Evolutionary conservation across 2,329 filamentous ascomycete species (phyloP), one percentile per base, ranked within the genome.

Genomic region (Didymella lethalis): DNA sequence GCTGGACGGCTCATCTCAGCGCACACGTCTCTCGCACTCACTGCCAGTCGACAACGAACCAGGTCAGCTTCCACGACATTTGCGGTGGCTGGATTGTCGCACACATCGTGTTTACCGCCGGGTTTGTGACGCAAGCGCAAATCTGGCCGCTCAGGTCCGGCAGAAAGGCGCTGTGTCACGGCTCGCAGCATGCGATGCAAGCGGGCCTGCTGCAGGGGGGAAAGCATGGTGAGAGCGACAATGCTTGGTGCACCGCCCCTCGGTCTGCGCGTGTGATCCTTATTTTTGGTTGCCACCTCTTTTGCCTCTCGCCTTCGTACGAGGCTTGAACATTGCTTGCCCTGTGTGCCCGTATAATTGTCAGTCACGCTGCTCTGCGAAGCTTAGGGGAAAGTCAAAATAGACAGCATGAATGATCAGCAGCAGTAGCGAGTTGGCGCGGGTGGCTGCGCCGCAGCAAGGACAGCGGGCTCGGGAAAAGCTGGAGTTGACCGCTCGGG

Each of bases 391-490:
- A 48, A 44, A 28, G 31, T 59, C 43, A 45, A 59, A 48, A 51
- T 55, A 52, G 51, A 41, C 48, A 56, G 47, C 57, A 60, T 56
- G 48, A 52, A 56, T 59, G 57, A 60, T 60, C 62, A 62, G 64
- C 64, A 56, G 54, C 54, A 41, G 60, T 46, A 48, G 49, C 54
- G 23, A 46, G 40, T 49, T 50, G 50, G 56, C 46, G 50, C 49
- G 48, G 52, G 55, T 38, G 53, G 49, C 63, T 62, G 64, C 55
- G 66, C 67, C 65, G 65, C 67, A 65, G 47, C 59, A 57, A 64
- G 63, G 57, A 45, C 44, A 43, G 51, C 20, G 54, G 50, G 14
- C 32, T 34, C 40, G 49, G 46, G 32, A 47, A 47, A 49, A 53
- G 50, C 46, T 59, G 56, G 56, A 47, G 51, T 44, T 38, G 48